A percentile compares a stretch with the other conserved stretches of the same genome.
These are phyloP conservation scores for Puccinia horiana DNA, from an alignment of 1,284 basidiomycete species.

Conservation along the genomic window DNA sequence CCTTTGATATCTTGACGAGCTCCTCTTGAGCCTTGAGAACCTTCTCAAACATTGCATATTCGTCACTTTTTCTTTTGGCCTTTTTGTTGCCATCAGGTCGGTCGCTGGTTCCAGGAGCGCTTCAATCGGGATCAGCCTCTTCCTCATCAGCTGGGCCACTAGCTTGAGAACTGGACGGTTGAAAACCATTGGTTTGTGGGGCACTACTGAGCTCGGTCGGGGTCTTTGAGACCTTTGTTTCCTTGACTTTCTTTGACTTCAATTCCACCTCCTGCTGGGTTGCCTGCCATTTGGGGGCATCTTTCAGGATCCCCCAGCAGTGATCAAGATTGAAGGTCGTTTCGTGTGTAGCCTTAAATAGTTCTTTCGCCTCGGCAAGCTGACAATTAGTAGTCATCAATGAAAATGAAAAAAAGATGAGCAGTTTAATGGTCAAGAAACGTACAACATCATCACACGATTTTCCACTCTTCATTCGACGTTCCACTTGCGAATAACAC, in stretches of 20 bases:
- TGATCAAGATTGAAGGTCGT: constrained; percentile 12
- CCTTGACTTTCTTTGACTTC: too few species aligned
- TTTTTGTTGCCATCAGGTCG: not conserved
- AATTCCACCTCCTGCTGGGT: not conserved
- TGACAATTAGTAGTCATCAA: not conserved
- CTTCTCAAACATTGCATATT: not conserved
- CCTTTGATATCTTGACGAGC: too few species aligned
- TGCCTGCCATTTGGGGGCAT: not conserved
- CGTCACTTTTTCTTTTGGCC: not conserved
- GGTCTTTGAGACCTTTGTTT: too few species aligned
- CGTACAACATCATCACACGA: not conserved
- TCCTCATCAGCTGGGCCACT: not conserved
- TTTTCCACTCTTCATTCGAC: too few species aligned
- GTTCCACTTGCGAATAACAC: constrained; percentile 6
- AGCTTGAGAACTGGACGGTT: not conserved
- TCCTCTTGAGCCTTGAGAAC: too few species aligned
- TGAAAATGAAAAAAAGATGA: not conserved
- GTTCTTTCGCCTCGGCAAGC: constrained; percentile 9
- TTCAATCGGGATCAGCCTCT: not conserved
- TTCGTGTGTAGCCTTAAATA: too few species aligned
- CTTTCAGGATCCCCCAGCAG: constrained; percentile 8
- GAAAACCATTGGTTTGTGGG: too few species aligned
- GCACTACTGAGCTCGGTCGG: too few species aligned
- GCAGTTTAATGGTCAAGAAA: too few species aligned
- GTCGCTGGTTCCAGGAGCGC: not conserved